These are phyloP conservation scores for Leishmania braziliensis DNA, from an alignment of 208 protist genomes.

Conservation along the genomic window DNA sequence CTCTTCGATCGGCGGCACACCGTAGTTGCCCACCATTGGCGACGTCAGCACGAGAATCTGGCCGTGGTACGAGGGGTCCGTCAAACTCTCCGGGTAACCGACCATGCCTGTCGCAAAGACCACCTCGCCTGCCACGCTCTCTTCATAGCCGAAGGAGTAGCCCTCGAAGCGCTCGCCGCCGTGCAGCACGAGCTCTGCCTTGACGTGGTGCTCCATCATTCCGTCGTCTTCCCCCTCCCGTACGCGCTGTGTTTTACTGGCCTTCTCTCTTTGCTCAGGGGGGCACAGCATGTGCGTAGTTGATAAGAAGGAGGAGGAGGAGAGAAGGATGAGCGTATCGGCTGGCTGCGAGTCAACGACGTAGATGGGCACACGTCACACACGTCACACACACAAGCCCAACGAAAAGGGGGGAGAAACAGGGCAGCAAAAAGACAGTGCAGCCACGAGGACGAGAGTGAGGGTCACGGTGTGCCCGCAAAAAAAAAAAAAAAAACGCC, in stretches of 20 bases:
- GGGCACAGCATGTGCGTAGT: background rate
- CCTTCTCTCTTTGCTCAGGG: slow-evolving; percentile 4
- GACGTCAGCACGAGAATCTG: slow-evolving; percentile 98
- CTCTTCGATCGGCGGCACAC: slow-evolving; percentile 87
- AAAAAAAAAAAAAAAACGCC: background rate
- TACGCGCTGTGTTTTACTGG: background rate
- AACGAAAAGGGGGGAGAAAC: background rate
- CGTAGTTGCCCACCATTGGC: slow-evolving; percentile 98
- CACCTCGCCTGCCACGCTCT: slow-evolving; percentile 85
- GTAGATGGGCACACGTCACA: background rate
- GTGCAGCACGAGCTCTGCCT: slow-evolving; percentile 90
- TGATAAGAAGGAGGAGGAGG: background rate
- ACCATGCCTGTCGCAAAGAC: slow-evolving; percentile 96
- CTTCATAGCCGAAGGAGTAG: slow-evolving; percentile 96
- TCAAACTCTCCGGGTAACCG: slow-evolving; percentile 94
- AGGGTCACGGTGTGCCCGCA: background rate
- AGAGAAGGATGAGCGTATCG: background rate
- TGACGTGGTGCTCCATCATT: slow-evolving; percentile 37
- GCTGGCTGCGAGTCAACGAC: background rate
- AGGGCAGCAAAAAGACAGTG: background rate
- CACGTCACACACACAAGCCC: background rate
- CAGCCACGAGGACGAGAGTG: background rate
- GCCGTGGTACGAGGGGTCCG: slow-evolving; percentile 97
- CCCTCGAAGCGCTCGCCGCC: slow-evolving; percentile 95
- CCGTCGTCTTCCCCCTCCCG: background rate